A percentile compares a stretch with the other conserved stretches of the same genome.
Evolutionary conservation across 257 asterid species (phyloP).

Genomic region (Capsicum baccatum): DNA sequence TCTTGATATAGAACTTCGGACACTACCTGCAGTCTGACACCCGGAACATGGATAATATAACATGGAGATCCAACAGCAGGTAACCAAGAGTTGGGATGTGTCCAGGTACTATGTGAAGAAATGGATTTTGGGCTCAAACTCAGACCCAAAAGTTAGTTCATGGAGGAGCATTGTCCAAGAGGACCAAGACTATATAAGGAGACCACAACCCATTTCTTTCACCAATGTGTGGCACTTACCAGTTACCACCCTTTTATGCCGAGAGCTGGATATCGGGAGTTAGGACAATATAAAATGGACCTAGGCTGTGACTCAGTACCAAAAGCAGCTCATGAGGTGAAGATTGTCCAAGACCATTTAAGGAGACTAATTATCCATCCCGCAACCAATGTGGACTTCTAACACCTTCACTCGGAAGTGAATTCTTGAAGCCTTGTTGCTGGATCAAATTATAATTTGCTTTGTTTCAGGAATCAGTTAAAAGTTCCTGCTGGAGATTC

Average conservation of each 20-base stretch:
- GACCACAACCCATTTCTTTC: neutral
- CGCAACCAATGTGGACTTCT: slow-evolving; percentile 5
- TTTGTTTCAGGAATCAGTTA: slow-evolving; percentile 57
- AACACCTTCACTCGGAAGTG: slow-evolving; percentile 16
- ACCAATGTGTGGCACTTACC: neutral
- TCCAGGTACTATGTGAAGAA: neutral
- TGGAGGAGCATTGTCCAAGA: neutral
- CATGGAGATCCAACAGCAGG: neutral
- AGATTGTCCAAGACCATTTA: neutral
- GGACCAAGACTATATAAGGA: neutral
- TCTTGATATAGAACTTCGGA: neutral
- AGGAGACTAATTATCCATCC: neutral
- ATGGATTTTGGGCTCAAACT: neutral
- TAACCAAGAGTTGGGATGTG: neutral
- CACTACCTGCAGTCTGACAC: neutral
- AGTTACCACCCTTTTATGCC: neutral
- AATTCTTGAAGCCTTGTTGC: slow-evolving; percentile 19
- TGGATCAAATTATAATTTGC: slow-evolving; percentile 19
- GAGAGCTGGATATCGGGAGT: neutral
- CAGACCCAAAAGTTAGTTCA: neutral
- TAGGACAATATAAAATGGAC: neutral
- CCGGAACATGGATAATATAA: neutral
- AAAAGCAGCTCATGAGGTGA: neutral
- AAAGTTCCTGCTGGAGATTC: slow-evolving; percentile 46
- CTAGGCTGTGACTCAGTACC: neutral